Base-by-base conservation (phyloP, 257 asterid genomes). In the Rubia yunnanensis region DNA sequence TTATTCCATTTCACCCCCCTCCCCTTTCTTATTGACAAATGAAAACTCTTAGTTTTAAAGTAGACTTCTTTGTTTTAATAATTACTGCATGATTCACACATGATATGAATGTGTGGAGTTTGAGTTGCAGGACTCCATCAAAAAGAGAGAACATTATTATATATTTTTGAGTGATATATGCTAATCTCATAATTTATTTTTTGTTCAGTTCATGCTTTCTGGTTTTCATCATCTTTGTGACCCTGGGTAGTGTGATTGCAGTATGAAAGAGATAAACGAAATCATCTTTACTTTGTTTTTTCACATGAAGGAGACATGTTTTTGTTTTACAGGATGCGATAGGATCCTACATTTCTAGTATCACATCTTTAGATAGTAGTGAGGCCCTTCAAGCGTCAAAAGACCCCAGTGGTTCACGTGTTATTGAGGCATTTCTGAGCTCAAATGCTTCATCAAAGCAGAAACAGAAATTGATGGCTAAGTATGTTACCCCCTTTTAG, bases 351-450 rank as follows among this genome's bases (percentile, higher is more conserved):
- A 71, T 86, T 69, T 67, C 80, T 62, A 83, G 96, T 81, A 84
- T 94, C 74, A 81, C 78, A 30, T 86, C 96, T 53, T 79, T 90
- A 69, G 95, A 94, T 73, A 91, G 69, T 20, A 72, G 70, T 60
- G 86, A 83, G 55, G 80, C 84, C 73, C 87, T 90, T 68, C 78
- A 77, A 78, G 85, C 88, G 65, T 77, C 85, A 38, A 88, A 88
- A 79, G 89, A 88, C 72, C 80, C 95, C 27, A 74, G 91, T 71
- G 97, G 99, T 66, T 80, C 92, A 65, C 94, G 96, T 62, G 96
- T 88, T 71, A 73, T 94, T 57, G 99, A 94, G 81, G 94, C 95
- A 65, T 94, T 94, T 73, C 92, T 94, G 64, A 71, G 60, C 73
- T 86, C 99, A 26, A 80, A 78, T 75, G 82, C 83, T 73, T 80